Evolutionary conservation across 1,284 basidiomycete species (phyloP), one percentile per base, ranked within the genome.

Genomic region (Trametes polyzona): DNA sequence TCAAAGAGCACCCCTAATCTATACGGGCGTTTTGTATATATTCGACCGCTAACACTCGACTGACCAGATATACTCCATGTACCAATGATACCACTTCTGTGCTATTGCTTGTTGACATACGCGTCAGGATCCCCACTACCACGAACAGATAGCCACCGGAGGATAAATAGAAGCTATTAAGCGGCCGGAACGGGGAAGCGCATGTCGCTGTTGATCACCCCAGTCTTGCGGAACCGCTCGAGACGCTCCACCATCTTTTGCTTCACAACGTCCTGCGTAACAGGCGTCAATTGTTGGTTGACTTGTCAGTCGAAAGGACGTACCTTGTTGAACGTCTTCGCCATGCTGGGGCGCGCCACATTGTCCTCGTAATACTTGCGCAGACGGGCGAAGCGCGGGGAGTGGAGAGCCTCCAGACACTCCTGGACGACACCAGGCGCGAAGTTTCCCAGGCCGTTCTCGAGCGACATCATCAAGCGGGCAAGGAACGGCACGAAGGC

Each of bases 401-500:
- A 55, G 2, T 52, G 36, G 37, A 75, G 58, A 8, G 53, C 55
- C 21, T 64, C 61, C 14, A 70, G 57, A n/a, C 73, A 43, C 40
- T 60, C 63, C 40, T 54, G 57, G 0, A 67, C 69, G 29, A 70
- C 55, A 11, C 70, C 73, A 24, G 47, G 47, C 0, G 59, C 54
- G 52, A 59, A 73, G n/a, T 42, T 63, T 2, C 72, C 73, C 9
- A 72, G n/a, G 8, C 73, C 71, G 40, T 71, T 69, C 36, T 61
- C 47, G 21, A 70, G 47, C 42, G 55, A 16, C 9, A 70, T 7
- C 10, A 65, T 52, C 39, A 72, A 29, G 6, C 76, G 66, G 42
- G 63, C 67, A 7, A 75, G 26, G 65, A 77, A 72, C 1, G 77
- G 75, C 9, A 71, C 63, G 27, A 84, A 65, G 1, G 81, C 79